Conservation (phyloP, 768 basidiomycete genomes). For the Mycena chlorophos region DNA sequence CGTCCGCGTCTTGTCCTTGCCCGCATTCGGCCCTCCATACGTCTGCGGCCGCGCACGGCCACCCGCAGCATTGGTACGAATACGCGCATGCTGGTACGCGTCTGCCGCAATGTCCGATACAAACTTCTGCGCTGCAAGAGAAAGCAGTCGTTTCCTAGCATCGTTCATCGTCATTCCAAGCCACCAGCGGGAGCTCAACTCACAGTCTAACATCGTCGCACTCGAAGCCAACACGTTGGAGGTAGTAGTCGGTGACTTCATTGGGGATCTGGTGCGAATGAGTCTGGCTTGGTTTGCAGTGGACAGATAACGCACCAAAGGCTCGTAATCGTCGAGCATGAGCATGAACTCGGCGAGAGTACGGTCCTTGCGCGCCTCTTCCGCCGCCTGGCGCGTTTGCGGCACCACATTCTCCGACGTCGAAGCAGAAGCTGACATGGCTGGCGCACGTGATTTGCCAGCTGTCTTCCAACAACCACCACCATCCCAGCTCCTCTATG, state of each 20-base stretch:
- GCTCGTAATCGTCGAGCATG: slow-evolving; percentile 96
- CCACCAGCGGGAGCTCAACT: slow-evolving; percentile 27
- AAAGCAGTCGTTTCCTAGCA: slow-evolving; percentile 85
- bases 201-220: slow-evolving; percentile 92
- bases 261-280: slow-evolving; percentile 75
- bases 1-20: slow-evolving; percentile 89
- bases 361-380: slow-evolving; percentile 84
- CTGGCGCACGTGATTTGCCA: not conserved
- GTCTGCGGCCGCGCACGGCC: slow-evolving; percentile 67
- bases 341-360: slow-evolving; percentile 92
- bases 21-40: slow-evolving; percentile 55
- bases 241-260: slow-evolving; percentile 96
- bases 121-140: slow-evolving; percentile 96
- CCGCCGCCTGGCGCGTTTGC: slow-evolving; percentile 68
- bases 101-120: slow-evolving; percentile 95
- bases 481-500: not conserved
- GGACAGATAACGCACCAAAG: slow-evolving; percentile 58
- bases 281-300: not conserved
- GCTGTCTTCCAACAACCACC: not conserved
- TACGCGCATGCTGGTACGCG: slow-evolving; percentile 96
- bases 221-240: slow-evolving; percentile 94
- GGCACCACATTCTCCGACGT: slow-evolving; percentile 30
- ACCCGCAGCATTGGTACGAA: slow-evolving; percentile 83
- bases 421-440: slow-evolving; percentile 31
- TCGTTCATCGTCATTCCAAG: slow-evolving; percentile 1